Evolutionary conservation across 495 filamentous ascomycete species (phyloP).

Genomic region (Melanomma pulvis-pyrius): DNA sequence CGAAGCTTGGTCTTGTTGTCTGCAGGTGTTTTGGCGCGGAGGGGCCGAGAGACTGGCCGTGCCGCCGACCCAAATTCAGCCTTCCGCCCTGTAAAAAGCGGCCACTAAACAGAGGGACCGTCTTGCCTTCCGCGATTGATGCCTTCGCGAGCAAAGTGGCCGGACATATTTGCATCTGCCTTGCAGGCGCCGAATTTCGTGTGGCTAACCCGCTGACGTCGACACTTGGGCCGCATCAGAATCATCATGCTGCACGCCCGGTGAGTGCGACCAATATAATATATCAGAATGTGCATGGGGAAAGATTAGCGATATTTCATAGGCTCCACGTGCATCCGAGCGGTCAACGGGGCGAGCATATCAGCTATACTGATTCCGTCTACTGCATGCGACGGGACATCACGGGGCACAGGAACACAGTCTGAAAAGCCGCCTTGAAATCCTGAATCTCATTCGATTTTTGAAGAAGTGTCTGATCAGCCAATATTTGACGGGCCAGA

Average conservation of each 20-base stretch:
- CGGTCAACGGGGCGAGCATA: neutral
- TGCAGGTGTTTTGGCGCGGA: neutral
- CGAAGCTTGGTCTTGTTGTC: neutral
- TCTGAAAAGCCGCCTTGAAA: neutral
- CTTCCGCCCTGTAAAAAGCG: neutral
- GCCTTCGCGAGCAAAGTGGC: neutral
- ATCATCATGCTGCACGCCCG: neutral
- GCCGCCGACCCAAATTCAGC: neutral
- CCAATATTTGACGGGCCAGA: neutral
- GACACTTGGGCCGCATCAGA: neutral
- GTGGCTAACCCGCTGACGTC: neutral
- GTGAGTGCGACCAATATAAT: conserved; percentile 1
- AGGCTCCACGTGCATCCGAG: neutral
- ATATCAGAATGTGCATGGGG: neutral
- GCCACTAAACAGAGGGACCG: neutral
- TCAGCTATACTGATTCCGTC: neutral
- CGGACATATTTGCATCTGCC: neutral
- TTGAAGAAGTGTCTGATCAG: neutral
- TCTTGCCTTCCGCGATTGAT: neutral
- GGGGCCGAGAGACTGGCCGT: no score
- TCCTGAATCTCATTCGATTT: conserved; percentile 16
- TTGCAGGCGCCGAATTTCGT: neutral
- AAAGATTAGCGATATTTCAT: neutral
- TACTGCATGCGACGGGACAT: neutral
- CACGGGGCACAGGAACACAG: neutral